Conservation (phyloP, 768 basidiomycete genomes). For the Pseudohyphozyma bogoriensis region DNA sequence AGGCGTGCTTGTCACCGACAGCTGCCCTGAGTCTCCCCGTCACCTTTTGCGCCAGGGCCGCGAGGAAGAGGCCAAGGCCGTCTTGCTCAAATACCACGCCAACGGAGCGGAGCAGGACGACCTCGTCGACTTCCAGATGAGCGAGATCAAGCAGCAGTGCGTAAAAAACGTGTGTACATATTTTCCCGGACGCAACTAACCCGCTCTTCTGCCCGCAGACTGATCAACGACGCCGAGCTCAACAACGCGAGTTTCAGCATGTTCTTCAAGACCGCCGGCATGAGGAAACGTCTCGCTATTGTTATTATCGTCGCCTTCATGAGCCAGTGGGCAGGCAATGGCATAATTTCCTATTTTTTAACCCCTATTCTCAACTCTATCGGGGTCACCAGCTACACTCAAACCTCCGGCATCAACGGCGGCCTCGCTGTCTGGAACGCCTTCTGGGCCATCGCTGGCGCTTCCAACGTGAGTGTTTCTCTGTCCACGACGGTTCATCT, state of each 20-base stretch:
- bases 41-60: slow-evolving; percentile 13
- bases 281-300: slow-evolving; percentile 15
- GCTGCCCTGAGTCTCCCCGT: slow-evolving; percentile 22
- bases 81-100: slow-evolving; percentile 12
- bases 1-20: not conserved
- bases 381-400: slow-evolving; percentile 15
- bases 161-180: too few species aligned
- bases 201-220: too few species aligned
- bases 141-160: slow-evolving; percentile 3
- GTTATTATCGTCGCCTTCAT: slow-evolving; percentile 8
- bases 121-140: slow-evolving; percentile 11
- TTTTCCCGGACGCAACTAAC: too few species aligned
- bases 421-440: slow-evolving; percentile 15
- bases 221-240: not conserved
- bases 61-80: slow-evolving; percentile 8
- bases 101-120: slow-evolving; percentile 10
- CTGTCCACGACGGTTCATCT: not conserved
- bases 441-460: not conserved
- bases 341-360: slow-evolving; percentile 1
- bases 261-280: slow-evolving; percentile 5
- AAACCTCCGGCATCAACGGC: slow-evolving; percentile 24
- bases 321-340: slow-evolving; percentile 11
- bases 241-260: not conserved
- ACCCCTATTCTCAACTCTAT: slow-evolving; percentile 11
- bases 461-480: not conserved